Evolutionary conservation across 2,329 filamentous ascomycete genomes (phyloP).

Genomic region (Claviceps digitariae): DNA sequence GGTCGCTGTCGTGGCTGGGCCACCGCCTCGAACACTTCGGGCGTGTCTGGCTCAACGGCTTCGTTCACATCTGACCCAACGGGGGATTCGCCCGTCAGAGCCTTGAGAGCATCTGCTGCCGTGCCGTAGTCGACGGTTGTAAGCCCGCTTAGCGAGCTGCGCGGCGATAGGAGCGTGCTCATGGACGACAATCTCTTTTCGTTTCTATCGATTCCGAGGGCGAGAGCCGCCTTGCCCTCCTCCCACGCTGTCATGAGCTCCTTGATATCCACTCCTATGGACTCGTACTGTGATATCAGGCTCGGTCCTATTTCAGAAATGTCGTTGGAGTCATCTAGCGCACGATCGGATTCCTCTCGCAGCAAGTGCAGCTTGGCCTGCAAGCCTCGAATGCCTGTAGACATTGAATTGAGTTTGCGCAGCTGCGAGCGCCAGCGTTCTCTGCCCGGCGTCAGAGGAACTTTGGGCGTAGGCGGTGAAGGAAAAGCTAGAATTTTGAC

Average conservation of each 20-base stretch:
- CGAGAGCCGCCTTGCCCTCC: slow-evolving; percentile 68
- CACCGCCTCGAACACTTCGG: slow-evolving; percentile 85
- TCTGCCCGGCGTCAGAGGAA: slow-evolving; percentile 54
- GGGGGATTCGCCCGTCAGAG: slow-evolving; percentile 58
- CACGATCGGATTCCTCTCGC: slow-evolving; percentile 74
- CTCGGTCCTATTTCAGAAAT: slow-evolving; percentile 64
- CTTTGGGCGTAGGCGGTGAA: slow-evolving; percentile 41
- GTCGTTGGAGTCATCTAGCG: slow-evolving; percentile 58
- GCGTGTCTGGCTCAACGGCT: slow-evolving; percentile 49
- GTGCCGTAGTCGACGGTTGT: slow-evolving; percentile 44
- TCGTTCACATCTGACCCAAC: slow-evolving; percentile 37
- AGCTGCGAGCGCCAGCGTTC: slow-evolving; percentile 80
- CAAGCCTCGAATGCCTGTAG: slow-evolving; percentile 76
- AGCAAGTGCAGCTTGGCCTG: slow-evolving; percentile 91
- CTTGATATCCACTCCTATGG: slow-evolving; percentile 77
- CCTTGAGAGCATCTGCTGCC: slow-evolving; percentile 53
- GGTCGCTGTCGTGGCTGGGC: slow-evolving; percentile 48
- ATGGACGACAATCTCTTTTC: slow-evolving; percentile 55
- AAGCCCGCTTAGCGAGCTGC: slow-evolving; percentile 52
- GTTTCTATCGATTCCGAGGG: slow-evolving; percentile 69
- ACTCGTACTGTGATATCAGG: slow-evolving; percentile 84
- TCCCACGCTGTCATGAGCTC: slow-evolving; percentile 76
- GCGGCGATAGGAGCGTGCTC: slow-evolving; percentile 44
- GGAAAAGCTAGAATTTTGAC: slow-evolving; percentile 33
- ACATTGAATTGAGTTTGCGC: slow-evolving; percentile 76